These are phyloP conservation scores for Colletotrichum sidae DNA, from an alignment of 2,329 filamentous ascomycete species.

Conservation along the genomic window DNA sequence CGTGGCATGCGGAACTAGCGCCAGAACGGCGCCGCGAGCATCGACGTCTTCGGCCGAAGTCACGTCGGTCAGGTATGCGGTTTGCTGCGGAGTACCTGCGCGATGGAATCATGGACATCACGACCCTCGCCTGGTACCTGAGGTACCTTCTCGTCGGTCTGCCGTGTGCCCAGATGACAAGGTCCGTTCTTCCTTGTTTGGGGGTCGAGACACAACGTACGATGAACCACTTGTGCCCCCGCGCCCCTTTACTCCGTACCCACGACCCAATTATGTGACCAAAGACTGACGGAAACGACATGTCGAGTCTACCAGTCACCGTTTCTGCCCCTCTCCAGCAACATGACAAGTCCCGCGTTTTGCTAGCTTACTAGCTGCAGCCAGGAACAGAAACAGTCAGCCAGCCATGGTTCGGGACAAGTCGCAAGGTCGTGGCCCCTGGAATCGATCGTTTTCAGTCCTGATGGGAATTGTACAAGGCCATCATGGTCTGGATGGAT, in stretches of 20 bases:
- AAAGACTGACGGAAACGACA: slow-evolving; percentile 2
- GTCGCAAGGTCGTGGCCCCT: slow-evolving; percentile 5
- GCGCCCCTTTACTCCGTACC: slow-evolving; percentile 1
- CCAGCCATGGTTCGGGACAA: slow-evolving; percentile 3
- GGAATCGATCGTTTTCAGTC: slow-evolving; percentile 23
- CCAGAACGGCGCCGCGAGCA: slow-evolving; percentile 3
- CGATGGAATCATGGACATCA: slow-evolving; percentile 16
- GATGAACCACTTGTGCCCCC: not conserved
- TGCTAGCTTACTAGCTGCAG: no score
- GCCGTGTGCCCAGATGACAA: slow-evolving; percentile 4
- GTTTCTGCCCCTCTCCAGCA: slow-evolving; percentile 3
- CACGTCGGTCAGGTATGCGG: not conserved
- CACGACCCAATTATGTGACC: not conserved
- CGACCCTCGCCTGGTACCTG: slow-evolving; percentile 1
- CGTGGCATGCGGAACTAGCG: slow-evolving; percentile 29
- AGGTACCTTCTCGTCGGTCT: not conserved
- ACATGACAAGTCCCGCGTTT: no score
- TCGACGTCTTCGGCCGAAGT: slow-evolving; percentile 23
- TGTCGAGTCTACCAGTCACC: slow-evolving; percentile 26
- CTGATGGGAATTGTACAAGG: slow-evolving; percentile 10
- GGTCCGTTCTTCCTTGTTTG: no score
- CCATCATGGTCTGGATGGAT: not conserved
- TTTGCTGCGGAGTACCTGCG: not conserved
- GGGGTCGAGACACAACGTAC: not conserved
- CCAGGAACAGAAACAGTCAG: not conserved